These are phyloP conservation scores for Cordyceps cateniannulata DNA, from an alignment of 2,329 filamentous ascomycete species.

Conservation along the genomic window DNA sequence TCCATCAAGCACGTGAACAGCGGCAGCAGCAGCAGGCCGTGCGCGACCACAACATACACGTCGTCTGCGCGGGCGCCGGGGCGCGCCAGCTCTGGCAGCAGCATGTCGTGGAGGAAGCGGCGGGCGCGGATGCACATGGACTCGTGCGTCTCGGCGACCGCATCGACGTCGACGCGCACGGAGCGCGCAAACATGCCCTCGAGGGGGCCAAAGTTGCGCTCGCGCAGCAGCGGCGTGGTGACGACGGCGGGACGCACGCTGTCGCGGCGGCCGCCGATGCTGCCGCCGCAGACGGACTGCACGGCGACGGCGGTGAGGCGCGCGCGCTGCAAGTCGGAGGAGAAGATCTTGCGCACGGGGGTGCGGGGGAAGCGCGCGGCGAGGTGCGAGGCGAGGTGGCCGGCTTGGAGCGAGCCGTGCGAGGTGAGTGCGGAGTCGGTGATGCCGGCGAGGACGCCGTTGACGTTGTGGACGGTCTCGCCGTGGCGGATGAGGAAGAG, in stretches of 20 bases:
- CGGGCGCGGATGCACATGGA: constrained; percentile 60
- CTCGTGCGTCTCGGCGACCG: constrained; percentile 59
- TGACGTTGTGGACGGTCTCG: constrained; percentile 86
- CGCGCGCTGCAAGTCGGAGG: constrained; percentile 72
- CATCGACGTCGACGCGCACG: constrained; percentile 23
- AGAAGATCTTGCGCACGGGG: constrained; percentile 45
- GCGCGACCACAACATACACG: constrained; percentile 65
- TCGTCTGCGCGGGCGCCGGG: constrained; percentile 24
- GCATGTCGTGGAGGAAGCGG: constrained; percentile 57
- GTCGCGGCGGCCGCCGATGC: too few relatives aligned
- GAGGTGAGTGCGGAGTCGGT: constrained; percentile 76
- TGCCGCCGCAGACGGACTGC: too few relatives aligned
- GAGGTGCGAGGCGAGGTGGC: constrained; percentile 61
- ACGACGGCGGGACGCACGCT: too few relatives aligned
- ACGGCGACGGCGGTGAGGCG: constrained; percentile 64
- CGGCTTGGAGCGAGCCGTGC: constrained; percentile 76
- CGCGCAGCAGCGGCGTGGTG: too few relatives aligned
- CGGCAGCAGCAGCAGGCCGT: constrained; percentile 71
- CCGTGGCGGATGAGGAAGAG: constrained; percentile 79
- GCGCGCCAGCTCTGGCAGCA: constrained; percentile 36
- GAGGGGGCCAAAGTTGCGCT: too few relatives aligned
- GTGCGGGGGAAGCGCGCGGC: constrained; percentile 20
- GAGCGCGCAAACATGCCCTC: too few relatives aligned
- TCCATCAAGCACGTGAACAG: constrained; percentile 52
- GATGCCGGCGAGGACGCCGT: constrained; percentile 68